Percentiles rank a stretch among this genome's conserved stretches.
Evolutionary conservation across 305 asterid genomes (phyloP).

Genomic region (Fraxinus latifolia): DNA sequence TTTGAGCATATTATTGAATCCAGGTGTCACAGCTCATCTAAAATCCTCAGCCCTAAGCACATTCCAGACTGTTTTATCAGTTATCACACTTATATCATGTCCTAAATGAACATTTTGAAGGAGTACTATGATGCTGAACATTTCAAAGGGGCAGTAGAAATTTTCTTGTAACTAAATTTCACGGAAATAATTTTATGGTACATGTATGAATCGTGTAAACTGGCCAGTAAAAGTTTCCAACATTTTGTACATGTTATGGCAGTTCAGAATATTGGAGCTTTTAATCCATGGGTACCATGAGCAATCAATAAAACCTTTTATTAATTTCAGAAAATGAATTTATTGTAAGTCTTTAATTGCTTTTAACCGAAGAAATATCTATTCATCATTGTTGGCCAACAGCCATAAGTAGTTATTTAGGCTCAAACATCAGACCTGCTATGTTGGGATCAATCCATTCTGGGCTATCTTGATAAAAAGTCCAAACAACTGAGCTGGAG

Average conservation of each 20-base stretch:
- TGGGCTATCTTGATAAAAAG: background rate
- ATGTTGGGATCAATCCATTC: background rate
- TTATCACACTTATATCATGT: background rate
- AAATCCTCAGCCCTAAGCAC: background rate
- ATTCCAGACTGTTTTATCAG: background rate
- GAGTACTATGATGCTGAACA: background rate
- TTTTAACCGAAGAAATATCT: background rate
- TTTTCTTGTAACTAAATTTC: background rate
- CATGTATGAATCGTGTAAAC: background rate
- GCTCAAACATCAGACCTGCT: background rate
- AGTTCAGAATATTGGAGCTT: background rate
- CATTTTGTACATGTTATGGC: background rate
- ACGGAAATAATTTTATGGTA: background rate
- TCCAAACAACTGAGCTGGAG: conserved; percentile 1
- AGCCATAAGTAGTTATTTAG: background rate
- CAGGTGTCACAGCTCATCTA: background rate
- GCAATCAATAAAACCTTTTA: background rate
- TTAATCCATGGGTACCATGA: background rate
- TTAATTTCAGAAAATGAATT: background rate
- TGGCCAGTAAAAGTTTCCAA: background rate
- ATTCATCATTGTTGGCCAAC: background rate
- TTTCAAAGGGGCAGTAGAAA: background rate
- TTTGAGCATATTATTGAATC: conserved; percentile 7
- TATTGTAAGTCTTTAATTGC: background rate
- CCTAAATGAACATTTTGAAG: background rate